phyloP scores from a whole-genome alignment of 2,329 filamentous ascomycete genomes.

The Hymenoscyphus fructigenus region DNA sequence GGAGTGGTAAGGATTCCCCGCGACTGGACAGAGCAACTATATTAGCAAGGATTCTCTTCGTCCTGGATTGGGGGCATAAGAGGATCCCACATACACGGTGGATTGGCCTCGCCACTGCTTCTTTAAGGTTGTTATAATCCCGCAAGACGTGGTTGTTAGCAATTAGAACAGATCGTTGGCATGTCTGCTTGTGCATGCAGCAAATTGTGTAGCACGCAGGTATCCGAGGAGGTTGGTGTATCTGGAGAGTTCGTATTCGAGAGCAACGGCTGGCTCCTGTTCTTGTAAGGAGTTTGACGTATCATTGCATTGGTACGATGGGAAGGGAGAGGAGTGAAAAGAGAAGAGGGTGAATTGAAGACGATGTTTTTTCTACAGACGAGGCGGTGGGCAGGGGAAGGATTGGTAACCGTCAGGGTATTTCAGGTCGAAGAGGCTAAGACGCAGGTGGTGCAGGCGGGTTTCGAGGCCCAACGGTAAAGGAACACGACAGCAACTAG shows the following conservation, averaged over 20 bases:
- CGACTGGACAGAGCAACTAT: conserved; percentile 15
- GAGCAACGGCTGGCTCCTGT: conserved; percentile 29
- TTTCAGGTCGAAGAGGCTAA: conserved; percentile 9
- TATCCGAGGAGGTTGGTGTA: conserved; percentile 22
- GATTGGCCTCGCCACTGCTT: conserved; percentile 9
- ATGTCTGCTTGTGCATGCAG: conserved; percentile 20
- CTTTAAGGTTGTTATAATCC: neutral
- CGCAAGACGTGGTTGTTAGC: conserved; percentile 21
- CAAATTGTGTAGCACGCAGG: conserved; percentile 28
- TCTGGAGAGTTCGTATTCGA: conserved; percentile 11
- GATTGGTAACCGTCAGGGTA: conserved; percentile 21
- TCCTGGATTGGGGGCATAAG: neutral
- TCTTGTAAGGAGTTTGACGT: conserved; percentile 28
- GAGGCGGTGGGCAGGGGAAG: conserved; percentile 25
- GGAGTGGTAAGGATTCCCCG: conserved; percentile 24
- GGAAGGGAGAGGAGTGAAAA: neutral
- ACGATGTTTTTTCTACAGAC: neutral
- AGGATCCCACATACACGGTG: conserved; percentile 18
- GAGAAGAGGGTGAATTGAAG: neutral
- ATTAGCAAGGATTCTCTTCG: conserved; percentile 23
- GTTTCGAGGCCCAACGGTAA: neutral
- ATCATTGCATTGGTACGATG: conserved; percentile 31
- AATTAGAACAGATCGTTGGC: conserved; percentile 17
- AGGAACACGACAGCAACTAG: conserved; percentile 4
- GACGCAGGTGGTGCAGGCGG: conserved; percentile 1